phyloP scores from a whole-genome alignment of 2,329 filamentous ascomycete genomes.

The Didymella keratinophila region DNA sequence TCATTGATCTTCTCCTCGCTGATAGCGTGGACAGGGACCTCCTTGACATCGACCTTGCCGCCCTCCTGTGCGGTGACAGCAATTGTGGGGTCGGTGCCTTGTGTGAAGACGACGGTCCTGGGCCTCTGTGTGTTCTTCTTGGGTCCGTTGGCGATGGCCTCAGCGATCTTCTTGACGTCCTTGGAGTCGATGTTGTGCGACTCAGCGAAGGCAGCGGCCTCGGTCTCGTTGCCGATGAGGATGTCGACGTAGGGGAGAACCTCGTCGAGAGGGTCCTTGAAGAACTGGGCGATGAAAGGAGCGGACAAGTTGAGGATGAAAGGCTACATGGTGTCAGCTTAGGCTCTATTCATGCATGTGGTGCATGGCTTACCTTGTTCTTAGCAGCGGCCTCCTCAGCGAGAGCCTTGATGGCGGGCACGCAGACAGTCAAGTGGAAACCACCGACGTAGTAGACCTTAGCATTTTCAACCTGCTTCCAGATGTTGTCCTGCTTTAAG shows the following conservation, averaged over 20 bases:
- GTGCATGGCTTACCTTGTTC: constrained; percentile 72
- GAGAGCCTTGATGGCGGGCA: constrained; percentile 86
- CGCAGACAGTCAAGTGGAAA: constrained; percentile 96
- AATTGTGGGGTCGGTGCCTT: constrained; percentile 90
- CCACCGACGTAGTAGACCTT: constrained; percentile 93
- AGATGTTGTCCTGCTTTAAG: constrained; percentile 88
- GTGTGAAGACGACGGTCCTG: constrained; percentile 89
- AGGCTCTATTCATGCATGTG: neutral
- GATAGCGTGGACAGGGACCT: constrained; percentile 84
- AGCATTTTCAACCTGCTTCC: constrained; percentile 88
- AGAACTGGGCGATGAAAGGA: constrained; percentile 96
- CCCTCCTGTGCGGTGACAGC: constrained; percentile 76
- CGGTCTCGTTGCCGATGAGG: constrained; percentile 95
- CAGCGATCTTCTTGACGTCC: constrained; percentile 84
- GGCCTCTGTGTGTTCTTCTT: constrained; percentile 90
- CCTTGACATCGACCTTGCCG: constrained; percentile 70
- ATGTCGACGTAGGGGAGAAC: constrained; percentile 93
- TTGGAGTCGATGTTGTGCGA: constrained; percentile 76
- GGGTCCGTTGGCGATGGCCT: constrained; percentile 83
- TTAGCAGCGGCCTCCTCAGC: constrained; percentile 87
- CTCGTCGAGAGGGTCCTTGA: constrained; percentile 92
- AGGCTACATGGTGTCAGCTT: constrained; percentile 50
- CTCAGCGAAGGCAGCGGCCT: constrained; percentile 87
- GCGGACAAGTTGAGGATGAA: constrained; percentile 93
- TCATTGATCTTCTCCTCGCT: constrained; percentile 82